Evolutionary conservation across 108 stramenopile genomes (phyloP).

Genomic region (Mediolabrus comicus): DNA sequence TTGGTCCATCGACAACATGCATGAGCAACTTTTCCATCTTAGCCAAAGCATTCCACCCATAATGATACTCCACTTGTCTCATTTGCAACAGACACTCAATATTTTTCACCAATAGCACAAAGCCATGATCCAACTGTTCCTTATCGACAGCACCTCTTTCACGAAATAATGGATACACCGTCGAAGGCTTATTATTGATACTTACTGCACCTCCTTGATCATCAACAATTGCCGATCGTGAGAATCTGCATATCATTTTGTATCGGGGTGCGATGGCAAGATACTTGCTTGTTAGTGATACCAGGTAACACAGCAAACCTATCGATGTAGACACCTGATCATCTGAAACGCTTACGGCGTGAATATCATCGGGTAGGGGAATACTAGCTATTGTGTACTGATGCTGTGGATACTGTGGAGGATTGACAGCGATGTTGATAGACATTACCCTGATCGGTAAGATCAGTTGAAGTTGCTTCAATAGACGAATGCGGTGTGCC

Average conservation of each 20-base stretch:
- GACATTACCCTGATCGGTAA: slow-evolving; percentile 26
- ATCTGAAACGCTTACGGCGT: slow-evolving; percentile 54
- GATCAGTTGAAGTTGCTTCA: slow-evolving; percentile 16
- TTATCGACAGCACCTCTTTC: slow-evolving; percentile 68
- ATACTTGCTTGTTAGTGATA: slow-evolving; percentile 81
- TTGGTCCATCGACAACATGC: slow-evolving; percentile 17
- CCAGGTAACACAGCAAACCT: slow-evolving; percentile 76
- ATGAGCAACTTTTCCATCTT: slow-evolving; percentile 32
- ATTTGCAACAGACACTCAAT: slow-evolving; percentile 69
- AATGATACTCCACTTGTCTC: slow-evolving; percentile 11
- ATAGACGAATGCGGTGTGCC: slow-evolving; percentile 21
- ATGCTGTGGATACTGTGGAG: slow-evolving; percentile 12
- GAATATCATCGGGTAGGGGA: slow-evolving; percentile 70
- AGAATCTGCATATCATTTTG: slow-evolving; percentile 80
- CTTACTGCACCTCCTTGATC: slow-evolving; percentile 13
- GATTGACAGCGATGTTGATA: slow-evolving; percentile 2
- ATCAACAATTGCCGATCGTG: slow-evolving; percentile 68
- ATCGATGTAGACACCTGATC: slow-evolving; percentile 84
- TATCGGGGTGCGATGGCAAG: slow-evolving; percentile 73
- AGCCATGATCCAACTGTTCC: slow-evolving; percentile 74
- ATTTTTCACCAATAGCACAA: slow-evolving; percentile 64
- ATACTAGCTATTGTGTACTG: slow-evolving; percentile 57
- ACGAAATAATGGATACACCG: slow-evolving; percentile 77
- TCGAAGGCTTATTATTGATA: neutral
- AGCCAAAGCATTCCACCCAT: slow-evolving; percentile 31